Evolutionary conservation across 2,329 filamentous ascomycete species (phyloP).

Genomic region (Colletotrichum falcatum): DNA sequence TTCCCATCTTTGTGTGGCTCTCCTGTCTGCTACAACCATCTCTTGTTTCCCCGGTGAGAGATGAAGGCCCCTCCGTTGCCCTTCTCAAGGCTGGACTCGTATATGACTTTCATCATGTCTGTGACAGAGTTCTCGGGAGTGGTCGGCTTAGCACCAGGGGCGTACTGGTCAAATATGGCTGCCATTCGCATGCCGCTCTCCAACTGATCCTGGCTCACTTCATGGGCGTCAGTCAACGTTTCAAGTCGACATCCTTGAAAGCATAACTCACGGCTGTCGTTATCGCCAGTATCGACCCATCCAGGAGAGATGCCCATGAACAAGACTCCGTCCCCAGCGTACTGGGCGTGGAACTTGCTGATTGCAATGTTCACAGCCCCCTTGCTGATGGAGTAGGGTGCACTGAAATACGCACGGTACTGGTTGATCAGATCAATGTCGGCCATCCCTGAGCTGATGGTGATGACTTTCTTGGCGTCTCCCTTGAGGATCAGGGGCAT

Average conservation of each 20-base stretch:
- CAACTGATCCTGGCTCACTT: slow-evolving; percentile 46
- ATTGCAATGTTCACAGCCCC: slow-evolving; percentile 64
- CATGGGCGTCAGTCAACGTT: neutral
- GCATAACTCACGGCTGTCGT: slow-evolving; percentile 43
- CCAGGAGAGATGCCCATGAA: slow-evolving; percentile 66
- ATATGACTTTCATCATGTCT: slow-evolving; percentile 50
- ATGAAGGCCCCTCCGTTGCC: slow-evolving; percentile 64
- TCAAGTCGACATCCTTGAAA: neutral
- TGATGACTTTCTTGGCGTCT: slow-evolving; percentile 64
- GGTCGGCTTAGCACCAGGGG: slow-evolving; percentile 54
- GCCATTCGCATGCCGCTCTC: slow-evolving; percentile 44
- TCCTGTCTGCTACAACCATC: slow-evolving; percentile 57
- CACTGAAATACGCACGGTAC: slow-evolving; percentile 48
- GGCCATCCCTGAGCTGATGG: slow-evolving; percentile 61
- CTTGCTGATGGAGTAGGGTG: slow-evolving; percentile 62
- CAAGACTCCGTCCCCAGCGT: slow-evolving; percentile 62
- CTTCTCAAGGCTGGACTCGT: slow-evolving; percentile 56
- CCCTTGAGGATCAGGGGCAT: slow-evolving; percentile 65
- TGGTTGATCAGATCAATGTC: slow-evolving; percentile 59
- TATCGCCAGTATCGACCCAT: slow-evolving; percentile 57
- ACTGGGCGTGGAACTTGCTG: slow-evolving; percentile 65
- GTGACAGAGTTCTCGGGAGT: slow-evolving; percentile 52
- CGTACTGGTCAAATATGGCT: slow-evolving; percentile 50
- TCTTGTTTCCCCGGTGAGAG: slow-evolving; percentile 65
- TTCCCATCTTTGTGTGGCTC: neutral